Evolutionary conservation across 352 stramenopile genomes (phyloP), one percentile per base, ranked within the genome.

Genomic region (Phytophthora tentaculata): DNA sequence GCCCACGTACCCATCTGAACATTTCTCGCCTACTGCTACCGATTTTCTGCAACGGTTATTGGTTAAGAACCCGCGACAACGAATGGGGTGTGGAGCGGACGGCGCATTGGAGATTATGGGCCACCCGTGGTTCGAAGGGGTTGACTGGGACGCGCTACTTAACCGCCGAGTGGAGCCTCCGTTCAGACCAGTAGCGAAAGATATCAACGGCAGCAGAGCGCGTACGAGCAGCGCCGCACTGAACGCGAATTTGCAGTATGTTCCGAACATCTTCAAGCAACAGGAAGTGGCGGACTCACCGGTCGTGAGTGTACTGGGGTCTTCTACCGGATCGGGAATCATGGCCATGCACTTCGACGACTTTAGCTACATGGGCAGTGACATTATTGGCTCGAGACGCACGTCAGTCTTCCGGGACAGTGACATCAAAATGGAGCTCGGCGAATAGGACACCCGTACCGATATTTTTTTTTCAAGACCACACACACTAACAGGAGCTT

Each of bases 301-400:
- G 22, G 82, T 90, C 22, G 73, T 91, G 28, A 74, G 81, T 51
- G 74, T 78, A 14, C 67, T 90, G 19, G 70, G 67, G 16, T 74
- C 71, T 7, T 80, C 71, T 6, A 76, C 64, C 1, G 81, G 83
- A 26, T 90, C 81, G 17, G 79, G 67, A n/a, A 75, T 85, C 24
- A 75, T 87, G 67, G 83, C 86, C 35, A 93, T 93, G 86, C 86
- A 94, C 67, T 95, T 95, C 45, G 88, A 95, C 29, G 84, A 94
- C 66, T 95, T 94, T 61, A 93, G 83, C 50, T 95, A 94, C 71
- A 94, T 94, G 86, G 88, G 86, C 56, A 95, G 87, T 64, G 87
- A 94, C 52, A 87, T 95, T 55, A 90, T 92, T 68, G 87, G 87
- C 28, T 94, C 85, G 24, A 80, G 87, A n/a, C 84, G 82, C 41